These are phyloP conservation scores for Diplocarpon mali DNA, from an alignment of 2,329 filamentous ascomycete genomes.

Conservation along the genomic window DNA sequence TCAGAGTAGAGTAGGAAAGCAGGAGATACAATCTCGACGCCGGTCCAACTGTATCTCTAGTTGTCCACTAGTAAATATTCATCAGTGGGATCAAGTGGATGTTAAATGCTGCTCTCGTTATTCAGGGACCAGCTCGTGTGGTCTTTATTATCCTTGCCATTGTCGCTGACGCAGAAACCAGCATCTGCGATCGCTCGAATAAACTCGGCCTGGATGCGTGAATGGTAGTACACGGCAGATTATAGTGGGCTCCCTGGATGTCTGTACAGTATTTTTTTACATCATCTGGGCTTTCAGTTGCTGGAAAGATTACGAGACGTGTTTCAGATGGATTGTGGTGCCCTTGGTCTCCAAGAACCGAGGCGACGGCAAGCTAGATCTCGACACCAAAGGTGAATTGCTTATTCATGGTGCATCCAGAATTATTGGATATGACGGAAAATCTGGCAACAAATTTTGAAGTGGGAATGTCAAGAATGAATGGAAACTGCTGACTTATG, in stretches of 20 bases:
- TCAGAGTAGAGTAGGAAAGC: background rate
- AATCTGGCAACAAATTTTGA: no score
- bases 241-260: background rate
- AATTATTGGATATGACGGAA: no score
- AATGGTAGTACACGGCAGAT: background rate
- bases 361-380: background rate
- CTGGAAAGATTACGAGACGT: background rate
- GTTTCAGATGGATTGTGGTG: background rate
- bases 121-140: background rate
- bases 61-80: background rate
- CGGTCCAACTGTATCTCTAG: background rate
- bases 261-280: background rate
- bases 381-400: conserved; percentile 2
- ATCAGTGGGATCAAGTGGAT: background rate
- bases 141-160: background rate
- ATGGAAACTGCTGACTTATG: no score
- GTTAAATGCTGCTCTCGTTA: background rate
- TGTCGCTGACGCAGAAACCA: background rate
- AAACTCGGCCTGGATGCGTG: background rate
- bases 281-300: background rate
- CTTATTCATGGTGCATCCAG: background rate
- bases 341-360: background rate
- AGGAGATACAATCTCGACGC: conserved; percentile 1
- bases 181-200: background rate
- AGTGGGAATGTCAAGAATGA: no score